These are phyloP conservation scores for Spencermartinsiella ligniputridi DNA, from an alignment of 1,139 yeast genomes.

Conservation along the genomic window DNA sequence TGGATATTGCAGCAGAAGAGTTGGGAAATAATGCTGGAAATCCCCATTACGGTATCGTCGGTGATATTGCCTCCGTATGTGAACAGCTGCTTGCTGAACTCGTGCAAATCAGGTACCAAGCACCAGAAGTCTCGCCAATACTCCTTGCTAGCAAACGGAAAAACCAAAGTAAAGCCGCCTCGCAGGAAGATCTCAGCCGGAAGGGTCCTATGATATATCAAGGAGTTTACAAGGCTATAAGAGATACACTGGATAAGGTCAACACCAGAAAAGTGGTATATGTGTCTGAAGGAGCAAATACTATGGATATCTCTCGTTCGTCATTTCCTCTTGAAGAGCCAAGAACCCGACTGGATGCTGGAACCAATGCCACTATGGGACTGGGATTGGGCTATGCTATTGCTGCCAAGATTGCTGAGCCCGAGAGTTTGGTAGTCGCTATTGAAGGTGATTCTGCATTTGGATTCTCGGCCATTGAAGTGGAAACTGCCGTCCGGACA, in stretches of 20 bases:
- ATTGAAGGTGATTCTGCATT: conserved; percentile 71
- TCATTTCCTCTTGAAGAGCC: conserved; percentile 53
- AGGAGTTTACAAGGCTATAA: conserved; percentile 48
- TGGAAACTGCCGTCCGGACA: conserved; percentile 57
- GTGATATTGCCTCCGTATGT: conserved; percentile 46
- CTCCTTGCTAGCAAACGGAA: conserved; percentile 27
- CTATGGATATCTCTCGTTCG: conserved; percentile 63
- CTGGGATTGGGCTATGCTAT: conserved; percentile 63
- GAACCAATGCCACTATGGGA: conserved; percentile 72
- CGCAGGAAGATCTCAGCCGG: conserved; percentile 27
- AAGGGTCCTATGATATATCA: conserved; percentile 43
- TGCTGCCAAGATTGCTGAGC: conserved; percentile 50
- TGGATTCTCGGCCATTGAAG: conserved; percentile 62
- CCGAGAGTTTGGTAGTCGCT: conserved; percentile 46
- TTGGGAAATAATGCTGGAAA: conserved; percentile 43
- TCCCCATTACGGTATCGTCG: conserved; percentile 42
- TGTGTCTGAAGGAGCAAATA: conserved; percentile 64
- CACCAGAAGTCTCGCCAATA: conserved; percentile 17
- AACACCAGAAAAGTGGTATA: conserved; percentile 36
- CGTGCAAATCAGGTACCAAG: conserved; percentile 8
- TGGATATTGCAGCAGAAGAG: conserved; percentile 51
- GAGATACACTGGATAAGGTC: conserved; percentile 35
- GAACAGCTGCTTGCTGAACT: conserved; percentile 32
- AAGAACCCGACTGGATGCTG: conserved; percentile 56
- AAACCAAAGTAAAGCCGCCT: conserved; percentile 38